Conservation (phyloP, 139 green algal genomes). For the Picochlorum sp. region DNA sequence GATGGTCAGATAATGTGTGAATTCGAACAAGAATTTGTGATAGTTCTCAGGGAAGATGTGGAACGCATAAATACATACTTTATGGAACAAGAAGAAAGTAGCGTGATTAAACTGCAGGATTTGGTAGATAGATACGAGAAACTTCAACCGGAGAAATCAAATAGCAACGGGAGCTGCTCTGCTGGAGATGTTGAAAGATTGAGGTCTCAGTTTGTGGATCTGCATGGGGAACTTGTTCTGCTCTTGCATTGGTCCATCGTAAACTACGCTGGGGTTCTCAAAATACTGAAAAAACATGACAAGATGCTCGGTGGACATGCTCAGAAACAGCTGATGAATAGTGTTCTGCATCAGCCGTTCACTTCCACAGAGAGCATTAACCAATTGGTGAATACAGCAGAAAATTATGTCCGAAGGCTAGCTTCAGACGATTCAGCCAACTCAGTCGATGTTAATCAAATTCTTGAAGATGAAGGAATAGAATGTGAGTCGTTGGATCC, state of each 20-base stretch:
- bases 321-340: slow-evolving; percentile 44
- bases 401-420: slow-evolving; percentile 31
- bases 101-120: slow-evolving; percentile 54
- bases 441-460: too few species aligned
- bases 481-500: too few species aligned
- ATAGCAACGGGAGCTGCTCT: not conserved
- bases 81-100: slow-evolving; percentile 67
- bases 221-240: slow-evolving; percentile 50
- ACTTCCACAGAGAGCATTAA: slow-evolving; percentile 53
- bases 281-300: slow-evolving; percentile 84
- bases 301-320: slow-evolving; percentile 58
- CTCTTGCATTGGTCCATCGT: slow-evolving; percentile 68
- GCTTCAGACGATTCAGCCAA: not conserved
- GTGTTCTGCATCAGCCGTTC: slow-evolving; percentile 64
- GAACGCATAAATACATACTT: slow-evolving; percentile 59
- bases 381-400: slow-evolving; percentile 40
- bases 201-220: slow-evolving; percentile 6
- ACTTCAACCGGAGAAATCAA: not conserved
- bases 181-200: not conserved
- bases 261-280: slow-evolving; percentile 67
- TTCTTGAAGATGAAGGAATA: too few species aligned
- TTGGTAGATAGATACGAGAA: slow-evolving; percentile 18
- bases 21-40: not conserved
- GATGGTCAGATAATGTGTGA: not conserved
- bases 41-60: slow-evolving; percentile 5